Conservation (phyloP, 129 eudicot species). For the Flaveria ramosissima region DNA sequence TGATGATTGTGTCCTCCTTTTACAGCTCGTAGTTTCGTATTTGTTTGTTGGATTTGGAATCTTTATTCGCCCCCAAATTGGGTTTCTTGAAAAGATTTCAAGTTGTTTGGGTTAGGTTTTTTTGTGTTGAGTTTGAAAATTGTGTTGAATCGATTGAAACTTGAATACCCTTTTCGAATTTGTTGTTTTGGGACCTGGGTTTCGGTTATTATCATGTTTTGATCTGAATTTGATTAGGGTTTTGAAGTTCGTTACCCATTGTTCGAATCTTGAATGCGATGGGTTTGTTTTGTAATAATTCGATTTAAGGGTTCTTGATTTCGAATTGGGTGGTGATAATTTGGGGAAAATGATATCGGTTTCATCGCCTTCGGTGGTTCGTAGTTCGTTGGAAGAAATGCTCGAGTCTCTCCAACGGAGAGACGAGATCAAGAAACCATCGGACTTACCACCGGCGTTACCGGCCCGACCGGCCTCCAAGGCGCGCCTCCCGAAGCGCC, state of each 20-base stretch:
- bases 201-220: not conserved
- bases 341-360: conserved; percentile 40
- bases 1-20: conserved; percentile 15
- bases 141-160: conserved; percentile 10
- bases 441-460: conserved; percentile 80
- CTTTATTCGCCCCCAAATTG: conserved; percentile 8
- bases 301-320: not conserved
- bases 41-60: conserved; percentile 1
- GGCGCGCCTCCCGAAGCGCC: conserved; percentile 68
- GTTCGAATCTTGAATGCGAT: conserved; percentile 27
- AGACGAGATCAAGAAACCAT: conserved; percentile 57
- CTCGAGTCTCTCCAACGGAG: conserved; percentile 61
- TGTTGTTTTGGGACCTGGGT: not conserved
- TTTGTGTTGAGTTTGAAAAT: conserved; percentile 11
- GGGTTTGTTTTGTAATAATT: not conserved
- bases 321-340: not conserved
- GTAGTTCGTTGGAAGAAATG: conserved; percentile 97
- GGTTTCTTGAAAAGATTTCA: not conserved
- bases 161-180: conserved; percentile 14
- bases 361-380: conserved; percentile 51
- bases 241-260: conserved; percentile 42
- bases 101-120: conserved; percentile 20
- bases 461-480: conserved; percentile 72
- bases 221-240: conserved; percentile 50
- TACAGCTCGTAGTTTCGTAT: conserved; percentile 22